Evolutionary conservation across 495 filamentous ascomycete genomes (phyloP).

Genomic region (Neurospora sp.): DNA sequence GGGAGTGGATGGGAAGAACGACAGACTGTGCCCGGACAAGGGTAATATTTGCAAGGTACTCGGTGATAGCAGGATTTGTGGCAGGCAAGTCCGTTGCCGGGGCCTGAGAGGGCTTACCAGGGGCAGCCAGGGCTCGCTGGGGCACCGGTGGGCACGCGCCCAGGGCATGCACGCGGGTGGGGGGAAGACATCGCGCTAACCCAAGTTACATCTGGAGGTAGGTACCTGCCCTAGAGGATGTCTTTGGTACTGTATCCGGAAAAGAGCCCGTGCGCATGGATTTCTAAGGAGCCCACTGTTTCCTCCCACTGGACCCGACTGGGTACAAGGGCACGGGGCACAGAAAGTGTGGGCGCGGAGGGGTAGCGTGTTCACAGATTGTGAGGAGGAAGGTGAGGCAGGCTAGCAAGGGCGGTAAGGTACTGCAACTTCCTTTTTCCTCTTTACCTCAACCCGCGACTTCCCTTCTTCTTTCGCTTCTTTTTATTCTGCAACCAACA

Average conservation of each 20-base stretch:
- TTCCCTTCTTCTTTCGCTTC: background rate
- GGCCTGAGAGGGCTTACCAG: background rate
- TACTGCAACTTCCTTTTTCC: background rate
- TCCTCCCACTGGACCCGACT: background rate
- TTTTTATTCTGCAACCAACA: background rate
- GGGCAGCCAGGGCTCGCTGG: background rate
- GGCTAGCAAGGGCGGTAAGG: background rate
- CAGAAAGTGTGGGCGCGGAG: background rate
- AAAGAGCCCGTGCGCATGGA: background rate
- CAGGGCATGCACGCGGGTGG: background rate
- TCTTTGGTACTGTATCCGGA: background rate
- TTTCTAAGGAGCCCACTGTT: background rate
- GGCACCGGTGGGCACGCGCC: background rate
- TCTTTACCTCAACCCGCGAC: background rate
- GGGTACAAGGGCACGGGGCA: background rate
- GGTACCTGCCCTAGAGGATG: background rate
- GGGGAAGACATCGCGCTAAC: background rate
- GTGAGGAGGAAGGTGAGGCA: background rate
- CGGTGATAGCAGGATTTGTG: background rate
- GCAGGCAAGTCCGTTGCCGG: background rate
- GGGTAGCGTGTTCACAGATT: background rate
- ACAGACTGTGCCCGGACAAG: background rate
- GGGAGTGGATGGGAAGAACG: background rate
- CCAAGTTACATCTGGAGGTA: background rate
- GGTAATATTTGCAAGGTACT: background rate